phyloP scores from a whole-genome alignment of 139 green algal species.

The Asterochloris sp. region DNA sequence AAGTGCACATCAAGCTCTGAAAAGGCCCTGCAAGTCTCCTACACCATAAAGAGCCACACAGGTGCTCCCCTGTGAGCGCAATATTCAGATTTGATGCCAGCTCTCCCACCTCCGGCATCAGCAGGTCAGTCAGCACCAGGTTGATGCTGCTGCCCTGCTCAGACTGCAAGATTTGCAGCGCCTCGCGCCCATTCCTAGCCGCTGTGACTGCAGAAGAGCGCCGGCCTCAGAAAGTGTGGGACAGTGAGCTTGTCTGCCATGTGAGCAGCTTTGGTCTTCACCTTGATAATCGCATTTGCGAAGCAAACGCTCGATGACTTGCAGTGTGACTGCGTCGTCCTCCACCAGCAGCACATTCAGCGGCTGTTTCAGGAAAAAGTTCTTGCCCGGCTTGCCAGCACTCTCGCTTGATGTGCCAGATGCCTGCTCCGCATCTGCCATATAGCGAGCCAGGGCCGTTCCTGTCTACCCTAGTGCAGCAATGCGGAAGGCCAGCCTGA shows the following conservation, averaged over 20 bases:
- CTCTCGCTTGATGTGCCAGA: too few species aligned
- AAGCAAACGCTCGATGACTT: conserved; percentile 7
- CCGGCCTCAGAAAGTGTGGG: background rate
- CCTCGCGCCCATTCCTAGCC: conserved; percentile 20
- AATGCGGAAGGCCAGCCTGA: background rate
- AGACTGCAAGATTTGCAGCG: conserved; percentile 9
- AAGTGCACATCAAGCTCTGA: background rate
- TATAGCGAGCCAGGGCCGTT: too few species aligned
- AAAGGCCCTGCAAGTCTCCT: too few species aligned
- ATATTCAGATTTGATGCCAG: background rate
- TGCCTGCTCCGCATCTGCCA: too few species aligned
- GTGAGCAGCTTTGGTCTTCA: background rate
- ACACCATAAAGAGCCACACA: too few species aligned
- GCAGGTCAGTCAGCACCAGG: conserved; percentile 19
- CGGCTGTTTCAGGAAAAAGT: too few species aligned
- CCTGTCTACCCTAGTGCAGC: background rate
- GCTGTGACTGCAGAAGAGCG: conserved; percentile 9
- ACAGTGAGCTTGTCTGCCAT: background rate
- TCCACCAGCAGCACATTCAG: conserved; percentile 18
- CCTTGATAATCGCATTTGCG: conserved; percentile 18
- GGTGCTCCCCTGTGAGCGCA: too few species aligned
- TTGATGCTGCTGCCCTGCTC: conserved; percentile 3
- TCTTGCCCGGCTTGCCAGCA: too few species aligned
- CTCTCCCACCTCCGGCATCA: conserved; percentile 23
- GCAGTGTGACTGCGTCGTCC: conserved; percentile 11